Evolutionary conservation across 257 asterid genomes (phyloP).

Genomic region (Capsicum chinense): DNA sequence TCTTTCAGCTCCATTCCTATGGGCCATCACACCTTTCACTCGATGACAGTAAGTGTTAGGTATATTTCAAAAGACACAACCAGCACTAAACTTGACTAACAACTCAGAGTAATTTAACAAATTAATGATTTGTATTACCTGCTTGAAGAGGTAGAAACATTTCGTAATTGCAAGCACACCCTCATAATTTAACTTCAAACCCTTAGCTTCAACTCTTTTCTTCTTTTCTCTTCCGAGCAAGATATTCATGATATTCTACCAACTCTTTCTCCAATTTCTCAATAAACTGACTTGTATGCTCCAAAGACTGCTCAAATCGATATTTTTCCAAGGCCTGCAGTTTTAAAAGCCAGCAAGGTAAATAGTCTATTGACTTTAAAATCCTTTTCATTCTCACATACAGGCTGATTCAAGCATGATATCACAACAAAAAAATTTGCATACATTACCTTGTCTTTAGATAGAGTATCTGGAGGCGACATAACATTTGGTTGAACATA

Average conservation of each 20-base stretch:
- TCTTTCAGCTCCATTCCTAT: slow-evolving; percentile 3
- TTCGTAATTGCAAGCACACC: not conserved
- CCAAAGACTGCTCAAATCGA: slow-evolving; percentile 75
- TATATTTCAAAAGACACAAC: slow-evolving; percentile 6
- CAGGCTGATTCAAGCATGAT: not conserved
- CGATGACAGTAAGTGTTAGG: not conserved
- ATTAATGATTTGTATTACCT: not conserved
- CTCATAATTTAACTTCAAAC: not conserved
- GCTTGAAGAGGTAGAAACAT: slow-evolving; percentile 16
- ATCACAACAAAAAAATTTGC: slow-evolving; percentile 6
- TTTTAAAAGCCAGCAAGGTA: not conserved
- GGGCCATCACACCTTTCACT: not conserved
- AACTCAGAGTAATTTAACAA: not conserved
- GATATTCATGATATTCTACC: slow-evolving; percentile 70
- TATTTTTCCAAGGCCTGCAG: slow-evolving; percentile 88
- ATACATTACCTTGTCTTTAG: slow-evolving; percentile 82
- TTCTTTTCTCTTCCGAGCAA: slow-evolving; percentile 59
- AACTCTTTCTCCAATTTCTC: slow-evolving; percentile 91
- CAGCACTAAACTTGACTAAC: slow-evolving; percentile 4
- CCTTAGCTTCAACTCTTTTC: slow-evolving; percentile 24
- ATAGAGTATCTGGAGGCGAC: slow-evolving; percentile 89
- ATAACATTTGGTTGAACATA: slow-evolving; percentile 81
- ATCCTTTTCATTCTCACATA: not conserved
- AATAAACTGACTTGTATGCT: slow-evolving; percentile 87
- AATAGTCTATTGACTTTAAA: not conserved